A percentile compares a stretch with the other conserved stretches of the same genome.
These are phyloP conservation scores for Penicillium nucicola DNA, from an alignment of 495 filamentous ascomycete species.

Conservation along the genomic window DNA sequence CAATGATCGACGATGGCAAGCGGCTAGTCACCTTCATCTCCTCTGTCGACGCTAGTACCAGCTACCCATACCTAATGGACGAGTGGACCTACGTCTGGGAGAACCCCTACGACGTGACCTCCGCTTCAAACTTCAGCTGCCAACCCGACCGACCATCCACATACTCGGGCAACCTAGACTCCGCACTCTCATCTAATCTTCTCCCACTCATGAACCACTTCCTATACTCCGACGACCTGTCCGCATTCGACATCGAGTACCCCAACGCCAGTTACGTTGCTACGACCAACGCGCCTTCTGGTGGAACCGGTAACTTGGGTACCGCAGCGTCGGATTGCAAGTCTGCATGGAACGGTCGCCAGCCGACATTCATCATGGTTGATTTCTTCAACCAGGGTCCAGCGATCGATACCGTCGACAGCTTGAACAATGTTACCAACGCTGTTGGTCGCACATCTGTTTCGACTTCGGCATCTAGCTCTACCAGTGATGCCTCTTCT, in stretches of 20 bases:
- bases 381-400: slow-evolving; percentile 71
- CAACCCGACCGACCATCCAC: slow-evolving; percentile 57
- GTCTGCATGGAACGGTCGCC: slow-evolving; percentile 46
- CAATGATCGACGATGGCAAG: slow-evolving; percentile 60
- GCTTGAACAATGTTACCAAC: slow-evolving; percentile 57
- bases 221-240: slow-evolving; percentile 47
- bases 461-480: slow-evolving; percentile 16
- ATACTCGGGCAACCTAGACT: slow-evolving; percentile 34
- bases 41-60: slow-evolving; percentile 41
- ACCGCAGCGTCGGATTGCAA: slow-evolving; percentile 54
- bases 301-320: slow-evolving; percentile 57
- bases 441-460: slow-evolving; percentile 38
- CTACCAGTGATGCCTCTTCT: slow-evolving; percentile 31
- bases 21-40: slow-evolving; percentile 67
- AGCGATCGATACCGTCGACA: slow-evolving; percentile 59
- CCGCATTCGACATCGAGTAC: slow-evolving; percentile 48
- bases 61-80: slow-evolving; percentile 65
- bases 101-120: slow-evolving; percentile 67
- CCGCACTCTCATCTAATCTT: slow-evolving; percentile 44
- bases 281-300: slow-evolving; percentile 56
- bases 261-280: slow-evolving; percentile 57
- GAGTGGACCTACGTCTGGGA: slow-evolving; percentile 77
- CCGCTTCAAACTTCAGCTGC: slow-evolving; percentile 63
- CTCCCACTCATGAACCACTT: slow-evolving; percentile 75
- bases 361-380: slow-evolving; percentile 67